A percentile compares a stretch with the other conserved stretches of the same genome.
Conservation (phyloP, 768 basidiomycete species). For the Termitomyces sp. region DNA sequence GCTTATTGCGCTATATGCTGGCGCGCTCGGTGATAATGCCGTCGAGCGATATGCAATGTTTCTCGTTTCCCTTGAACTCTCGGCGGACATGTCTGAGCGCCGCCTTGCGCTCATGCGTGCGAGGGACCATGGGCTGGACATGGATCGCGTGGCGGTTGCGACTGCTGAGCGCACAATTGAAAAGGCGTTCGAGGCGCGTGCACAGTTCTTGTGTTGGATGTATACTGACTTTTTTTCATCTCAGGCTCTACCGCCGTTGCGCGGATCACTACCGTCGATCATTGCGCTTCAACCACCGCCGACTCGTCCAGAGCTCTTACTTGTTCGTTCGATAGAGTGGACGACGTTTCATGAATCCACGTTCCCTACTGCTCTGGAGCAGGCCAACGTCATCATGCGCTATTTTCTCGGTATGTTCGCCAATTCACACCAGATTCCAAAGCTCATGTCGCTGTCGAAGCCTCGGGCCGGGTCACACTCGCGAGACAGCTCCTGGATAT, state of each 20-base stretch:
- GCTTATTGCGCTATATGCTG: conserved; percentile 92
- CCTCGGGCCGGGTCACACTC: conserved; percentile 68
- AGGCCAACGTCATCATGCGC: conserved; percentile 84
- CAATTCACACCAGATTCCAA: not conserved
- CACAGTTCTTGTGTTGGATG: not conserved
- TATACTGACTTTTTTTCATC: too few relatives aligned
- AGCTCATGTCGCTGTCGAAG: conserved; percentile 33
- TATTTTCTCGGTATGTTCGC: conserved; percentile 76
- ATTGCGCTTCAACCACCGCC: conserved; percentile 54
- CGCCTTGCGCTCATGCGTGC: conserved; percentile 70
- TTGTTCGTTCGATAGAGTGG: conserved; percentile 93
- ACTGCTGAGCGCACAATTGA: conserved; percentile 79
- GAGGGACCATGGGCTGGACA: conserved; percentile 80
- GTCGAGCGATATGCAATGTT: conserved; percentile 91
- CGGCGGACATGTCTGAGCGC: conserved; percentile 62
- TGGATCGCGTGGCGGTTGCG: conserved; percentile 72
- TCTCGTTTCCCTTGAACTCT: conserved; percentile 72
- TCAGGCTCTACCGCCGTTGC: conserved; percentile 50
- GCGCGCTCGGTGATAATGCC: conserved; percentile 86
- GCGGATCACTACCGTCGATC: conserved; percentile 60
- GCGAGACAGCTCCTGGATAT: conserved; percentile 57
- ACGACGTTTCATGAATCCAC: conserved; percentile 76
- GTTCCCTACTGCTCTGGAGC: conserved; percentile 73
- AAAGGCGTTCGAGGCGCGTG: conserved; percentile 54
- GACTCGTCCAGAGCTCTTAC: conserved; percentile 53